Base-by-base conservation (phyloP, 345 rosid species). In the Eucalyptus leucophloia region DNA sequence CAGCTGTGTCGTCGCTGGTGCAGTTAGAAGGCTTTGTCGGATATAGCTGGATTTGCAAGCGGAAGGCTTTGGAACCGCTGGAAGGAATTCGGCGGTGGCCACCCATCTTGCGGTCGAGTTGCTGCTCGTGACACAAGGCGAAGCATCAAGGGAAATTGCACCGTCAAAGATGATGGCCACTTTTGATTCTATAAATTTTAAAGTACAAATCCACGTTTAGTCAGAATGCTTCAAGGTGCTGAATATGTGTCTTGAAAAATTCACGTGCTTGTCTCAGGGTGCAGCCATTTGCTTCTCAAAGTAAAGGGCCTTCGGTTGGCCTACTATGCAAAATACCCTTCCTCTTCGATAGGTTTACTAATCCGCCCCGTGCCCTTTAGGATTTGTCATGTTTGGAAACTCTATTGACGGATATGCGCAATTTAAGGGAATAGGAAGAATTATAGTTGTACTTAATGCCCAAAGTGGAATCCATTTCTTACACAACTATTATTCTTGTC, bases 351-450 rank as follows among this genome's bases (percentile, higher is more conserved):
- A 0, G 80, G 42, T 69, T 67, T n/a, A 47, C 13, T 32, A 5
- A 72, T 72, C 7, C 44, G 24, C 7, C 18, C 14, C 37, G 2
- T 32, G 1, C 12, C 72, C 34, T n/a, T 32, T 5, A 37, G 7
- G 42, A 69, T 9, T 69, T n/a, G 34, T 67, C 34, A n/a, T 15
- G 40, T 15, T 67, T 1, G 34, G 37, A n/a, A 15, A 18, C 77
- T 34, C 11, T 34, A 34, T 34, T 21, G 12, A 18, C 0, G 17
- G 0, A 30, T 62, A 62, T 62, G 16, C n/a, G 34, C 8, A 1
- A 62, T 62, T 28, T 30, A 3, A 62, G 72, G 72, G 34, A 7
- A 62, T 62, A 13, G 0, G 3, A 62, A 62, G 72, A 62, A 30
- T 28, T 62, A 62, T 2, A 28, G 17, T 0, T 28, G 72, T 62